Evolutionary conservation across 495 filamentous ascomycete species (phyloP).

Genomic region (Cenococcum geophilum): DNA sequence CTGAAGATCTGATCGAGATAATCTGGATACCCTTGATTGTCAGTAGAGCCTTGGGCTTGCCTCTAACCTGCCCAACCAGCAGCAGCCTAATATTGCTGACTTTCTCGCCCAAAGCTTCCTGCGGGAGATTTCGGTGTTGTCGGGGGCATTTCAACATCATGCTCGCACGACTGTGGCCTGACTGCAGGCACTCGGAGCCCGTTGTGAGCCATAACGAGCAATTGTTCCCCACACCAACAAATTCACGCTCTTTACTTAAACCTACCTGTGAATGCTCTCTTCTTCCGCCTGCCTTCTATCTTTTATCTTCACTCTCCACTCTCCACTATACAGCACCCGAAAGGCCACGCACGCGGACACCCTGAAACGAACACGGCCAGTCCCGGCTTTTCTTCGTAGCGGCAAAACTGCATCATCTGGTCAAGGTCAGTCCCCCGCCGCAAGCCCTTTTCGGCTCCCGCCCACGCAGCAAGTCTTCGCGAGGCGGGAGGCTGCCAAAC

Average conservation of each 20-base stretch:
- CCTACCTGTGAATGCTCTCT: neutral
- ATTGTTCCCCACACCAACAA: neutral
- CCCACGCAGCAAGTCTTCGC: neutral
- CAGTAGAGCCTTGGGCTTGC: too few species aligned
- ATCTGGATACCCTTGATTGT: too few species aligned
- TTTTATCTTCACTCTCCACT: neutral
- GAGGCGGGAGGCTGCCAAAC: neutral
- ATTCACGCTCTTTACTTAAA: neutral
- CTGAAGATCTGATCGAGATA: too few species aligned
- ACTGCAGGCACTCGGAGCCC: neutral
- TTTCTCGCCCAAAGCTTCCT: neutral
- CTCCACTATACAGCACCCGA: neutral
- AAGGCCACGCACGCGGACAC: neutral
- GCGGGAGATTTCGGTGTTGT: neutral
- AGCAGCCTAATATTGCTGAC: too few species aligned
- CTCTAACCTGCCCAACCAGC: too few species aligned
- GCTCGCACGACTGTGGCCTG: constrained; percentile 6
- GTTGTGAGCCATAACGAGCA: neutral
- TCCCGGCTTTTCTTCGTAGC: too few species aligned
- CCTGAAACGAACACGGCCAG: neutral
- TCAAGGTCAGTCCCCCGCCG: neutral
- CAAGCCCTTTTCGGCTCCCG: neutral
- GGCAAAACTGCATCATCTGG: neutral
- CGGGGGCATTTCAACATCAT: neutral
- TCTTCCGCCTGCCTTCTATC: neutral